These are phyloP conservation scores for Phytophthora capsici DNA, from an alignment of 352 stramenopile genomes.

Conservation along the genomic window DNA sequence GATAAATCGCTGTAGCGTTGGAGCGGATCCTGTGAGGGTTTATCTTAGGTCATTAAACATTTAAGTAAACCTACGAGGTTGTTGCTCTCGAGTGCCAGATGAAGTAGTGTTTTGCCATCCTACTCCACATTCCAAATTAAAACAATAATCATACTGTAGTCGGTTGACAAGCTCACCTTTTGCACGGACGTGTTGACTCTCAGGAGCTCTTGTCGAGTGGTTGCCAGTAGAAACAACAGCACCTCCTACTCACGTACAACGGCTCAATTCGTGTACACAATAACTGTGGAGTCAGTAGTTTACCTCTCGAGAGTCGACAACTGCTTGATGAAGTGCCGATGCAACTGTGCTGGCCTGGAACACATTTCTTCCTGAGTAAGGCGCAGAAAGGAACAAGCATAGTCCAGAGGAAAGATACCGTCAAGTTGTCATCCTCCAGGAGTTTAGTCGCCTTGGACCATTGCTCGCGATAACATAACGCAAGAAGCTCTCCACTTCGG, in stretches of 20 bases:
- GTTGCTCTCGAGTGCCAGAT: constrained; percentile 24
- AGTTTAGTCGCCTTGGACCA: constrained; percentile 35
- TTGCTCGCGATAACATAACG: constrained; percentile 47
- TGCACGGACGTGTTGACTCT: constrained; percentile 32
- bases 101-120: constrained; percentile 36
- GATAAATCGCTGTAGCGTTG: constrained; percentile 28
- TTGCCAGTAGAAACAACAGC: constrained; percentile 27
- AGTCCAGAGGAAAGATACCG: constrained; percentile 10
- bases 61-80: constrained; percentile 24
- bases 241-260: constrained; percentile 11
- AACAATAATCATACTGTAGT: background rate
- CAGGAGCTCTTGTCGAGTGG: constrained; percentile 9
- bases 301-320: constrained; percentile 33
- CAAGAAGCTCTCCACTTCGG: constrained; percentile 46
- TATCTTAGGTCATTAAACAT: background rate
- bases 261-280: background rate
- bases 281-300: background rate
- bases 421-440: constrained; percentile 16
- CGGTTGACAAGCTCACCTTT: constrained; percentile 12
- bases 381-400: background rate
- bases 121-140: constrained; percentile 3
- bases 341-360: constrained; percentile 26
- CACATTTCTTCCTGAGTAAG: background rate
- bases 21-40: background rate
- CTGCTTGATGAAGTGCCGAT: constrained; percentile 36